Base-by-base conservation (phyloP, 352 stramenopile species). In the Globisporangium middletonii region DNA sequence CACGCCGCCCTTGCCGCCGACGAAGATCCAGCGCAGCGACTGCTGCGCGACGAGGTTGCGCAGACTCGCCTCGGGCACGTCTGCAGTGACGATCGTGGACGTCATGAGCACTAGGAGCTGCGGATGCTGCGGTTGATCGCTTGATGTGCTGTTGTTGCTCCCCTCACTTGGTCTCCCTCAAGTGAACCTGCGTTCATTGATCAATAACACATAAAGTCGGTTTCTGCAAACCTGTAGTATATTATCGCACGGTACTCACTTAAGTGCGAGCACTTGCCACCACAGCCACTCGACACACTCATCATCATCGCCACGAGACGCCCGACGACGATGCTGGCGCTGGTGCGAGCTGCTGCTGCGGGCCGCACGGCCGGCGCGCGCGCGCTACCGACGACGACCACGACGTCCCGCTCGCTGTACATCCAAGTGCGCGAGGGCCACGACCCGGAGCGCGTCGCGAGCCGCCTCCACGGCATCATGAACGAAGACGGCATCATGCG, bases 21-120 rank as follows among this genome's bases (percentile, higher is more conserved):
- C 94, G 61, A 98, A 98, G 70, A 98, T 96, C 94, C 94, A 97
- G 61, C 89, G 88, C 60, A 97, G 83, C 55, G 81, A 79, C 67
- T 88, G 67, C 73, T 96, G 86, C 55, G 90, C 75, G 63, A 97
- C 73, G 53, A 97, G 76, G 76, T 97, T 97, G 53, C 83, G 83
- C 70, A 97, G 78, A 53, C 83, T 94, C 65, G 88, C 81, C 67
- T 97, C 87, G 26, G 89, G 86, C 33, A 95, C 79, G 59, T 88
- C 83, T 59, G 27, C 50, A 30, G 26, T 26, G 19, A 55, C 50
- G 50, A 55, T 33, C 8, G 64, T 62, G 19, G 43, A 48, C 16
- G 73, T 64, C 58, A 69, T 59, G 38, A 27, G 45, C 19, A 19
- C 7, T 50, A 28, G 12, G 41, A 44, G 41, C 3, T 38, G 33